Conservation (phyloP, 345 rosid genomes). For the Euphorbia lathyris region DNA sequence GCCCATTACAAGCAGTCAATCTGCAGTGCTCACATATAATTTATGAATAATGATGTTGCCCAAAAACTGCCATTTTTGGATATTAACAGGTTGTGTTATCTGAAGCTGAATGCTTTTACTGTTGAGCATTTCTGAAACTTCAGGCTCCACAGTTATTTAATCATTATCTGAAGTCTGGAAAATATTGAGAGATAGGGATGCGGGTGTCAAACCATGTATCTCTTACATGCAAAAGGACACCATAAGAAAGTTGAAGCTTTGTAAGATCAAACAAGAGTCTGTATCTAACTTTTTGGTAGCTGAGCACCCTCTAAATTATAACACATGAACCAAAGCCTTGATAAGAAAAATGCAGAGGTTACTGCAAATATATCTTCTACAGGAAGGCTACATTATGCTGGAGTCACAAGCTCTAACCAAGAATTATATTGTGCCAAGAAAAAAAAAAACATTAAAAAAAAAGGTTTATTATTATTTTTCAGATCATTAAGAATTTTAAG, state of each 20-base stretch:
- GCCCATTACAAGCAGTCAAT: background rate
- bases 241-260: background rate
- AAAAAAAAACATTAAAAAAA: background rate
- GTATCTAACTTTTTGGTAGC: background rate
- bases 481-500: background rate
- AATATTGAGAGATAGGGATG: background rate
- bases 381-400: background rate
- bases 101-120: too few species aligned
- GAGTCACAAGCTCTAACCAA: background rate
- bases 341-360: background rate
- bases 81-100: background rate
- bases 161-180: background rate
- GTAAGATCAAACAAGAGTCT: background rate
- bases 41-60: background rate
- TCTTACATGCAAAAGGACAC: too few species aligned
- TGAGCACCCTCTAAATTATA: constrained; percentile 2
- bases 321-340: constrained; percentile 6
- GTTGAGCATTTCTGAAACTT: background rate
- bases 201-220: too few species aligned
- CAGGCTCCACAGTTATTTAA: background rate
- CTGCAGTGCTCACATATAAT: background rate
- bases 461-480: background rate
- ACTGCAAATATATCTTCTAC: background rate
- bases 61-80: background rate
- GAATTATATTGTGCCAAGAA: background rate